Evolutionary conservation across 148 eudicot genomes (phyloP).

Genomic region (Chenopodium album): DNA sequence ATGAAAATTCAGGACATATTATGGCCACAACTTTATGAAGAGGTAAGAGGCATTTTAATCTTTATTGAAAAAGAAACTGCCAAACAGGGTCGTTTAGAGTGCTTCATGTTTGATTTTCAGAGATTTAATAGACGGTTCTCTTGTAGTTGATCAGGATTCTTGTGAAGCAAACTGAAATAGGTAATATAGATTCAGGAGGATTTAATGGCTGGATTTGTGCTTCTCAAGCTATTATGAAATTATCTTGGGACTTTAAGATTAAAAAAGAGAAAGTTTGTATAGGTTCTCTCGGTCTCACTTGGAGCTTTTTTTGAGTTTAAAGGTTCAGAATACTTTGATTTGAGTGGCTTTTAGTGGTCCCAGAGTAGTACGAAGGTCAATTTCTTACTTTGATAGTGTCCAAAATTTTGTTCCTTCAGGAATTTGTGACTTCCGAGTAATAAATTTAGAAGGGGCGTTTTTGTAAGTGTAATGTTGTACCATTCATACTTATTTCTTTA

Average conservation of each 20-base stretch:
- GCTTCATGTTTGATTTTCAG: not conserved
- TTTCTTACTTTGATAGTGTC: not conserved
- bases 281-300: not conserved
- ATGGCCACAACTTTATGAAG: not conserved
- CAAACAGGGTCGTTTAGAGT: not conserved
- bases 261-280: not conserved
- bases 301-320: not conserved
- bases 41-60: not conserved
- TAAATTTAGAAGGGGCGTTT: not conserved
- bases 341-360: not conserved
- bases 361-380: not conserved
- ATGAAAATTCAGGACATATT: not conserved
- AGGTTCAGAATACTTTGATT: not conserved
- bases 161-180: not conserved
- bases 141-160: not conserved
- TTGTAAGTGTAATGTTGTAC: not conserved
- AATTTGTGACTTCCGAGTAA: not conserved
- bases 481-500: not conserved
- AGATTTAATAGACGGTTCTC: not conserved
- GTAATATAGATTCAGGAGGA: not conserved
- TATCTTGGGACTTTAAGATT: not conserved
- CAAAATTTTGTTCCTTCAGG: not conserved
- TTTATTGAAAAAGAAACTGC: not conserved
- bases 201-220: not conserved
- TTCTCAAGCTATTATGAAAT: not conserved